Percentiles rank a stretch among this genome's conserved stretches.
phyloP scores from a whole-genome alignment of 306 rosid species.

The Vigna trinervia region DNA sequence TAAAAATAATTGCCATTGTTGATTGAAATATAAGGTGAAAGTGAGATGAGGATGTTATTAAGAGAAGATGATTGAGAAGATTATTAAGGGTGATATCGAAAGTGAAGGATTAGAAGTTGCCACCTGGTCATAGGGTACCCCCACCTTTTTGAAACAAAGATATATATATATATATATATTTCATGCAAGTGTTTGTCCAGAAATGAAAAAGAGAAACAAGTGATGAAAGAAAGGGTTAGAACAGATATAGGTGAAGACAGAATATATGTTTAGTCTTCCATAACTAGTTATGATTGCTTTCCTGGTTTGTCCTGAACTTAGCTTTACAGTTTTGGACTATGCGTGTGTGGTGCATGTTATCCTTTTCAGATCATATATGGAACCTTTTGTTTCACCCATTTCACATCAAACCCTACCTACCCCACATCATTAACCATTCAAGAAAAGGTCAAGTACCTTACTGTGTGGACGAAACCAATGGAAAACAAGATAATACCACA shows the following conservation, averaged over 20 bases:
- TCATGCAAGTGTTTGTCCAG: slow-evolving; percentile 12
- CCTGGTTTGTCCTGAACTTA: slow-evolving; percentile 45
- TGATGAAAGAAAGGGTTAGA: slow-evolving; percentile 38
- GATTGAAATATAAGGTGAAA: no score
- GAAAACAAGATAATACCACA: slow-evolving; percentile 46
- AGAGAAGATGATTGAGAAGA: no score
- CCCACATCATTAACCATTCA: slow-evolving; percentile 46
- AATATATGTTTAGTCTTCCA: slow-evolving; percentile 48
- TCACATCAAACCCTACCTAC: slow-evolving; percentile 50
- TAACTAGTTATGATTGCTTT: slow-evolving; percentile 51
- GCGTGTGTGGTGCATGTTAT: slow-evolving; percentile 44
- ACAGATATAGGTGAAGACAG: slow-evolving; percentile 38
- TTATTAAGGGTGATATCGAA: slow-evolving; percentile 3
- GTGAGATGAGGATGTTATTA: no score
- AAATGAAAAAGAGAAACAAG: slow-evolving; percentile 7
- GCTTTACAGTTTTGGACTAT: slow-evolving; percentile 46
- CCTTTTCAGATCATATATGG: slow-evolving; percentile 24
- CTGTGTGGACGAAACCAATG: slow-evolving; percentile 45
- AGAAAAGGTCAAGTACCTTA: slow-evolving; percentile 54
- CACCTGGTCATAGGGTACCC: slow-evolving; percentile 44
- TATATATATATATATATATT: not conserved
- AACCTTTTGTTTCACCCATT: slow-evolving; percentile 39
- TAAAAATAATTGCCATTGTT: no score
- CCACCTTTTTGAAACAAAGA: slow-evolving; percentile 36
- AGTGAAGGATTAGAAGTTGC: slow-evolving; percentile 44